Evolutionary conservation across 2,329 filamentous ascomycete species (phyloP).

Genomic region (Colletotrichum lindemuthianum): DNA sequence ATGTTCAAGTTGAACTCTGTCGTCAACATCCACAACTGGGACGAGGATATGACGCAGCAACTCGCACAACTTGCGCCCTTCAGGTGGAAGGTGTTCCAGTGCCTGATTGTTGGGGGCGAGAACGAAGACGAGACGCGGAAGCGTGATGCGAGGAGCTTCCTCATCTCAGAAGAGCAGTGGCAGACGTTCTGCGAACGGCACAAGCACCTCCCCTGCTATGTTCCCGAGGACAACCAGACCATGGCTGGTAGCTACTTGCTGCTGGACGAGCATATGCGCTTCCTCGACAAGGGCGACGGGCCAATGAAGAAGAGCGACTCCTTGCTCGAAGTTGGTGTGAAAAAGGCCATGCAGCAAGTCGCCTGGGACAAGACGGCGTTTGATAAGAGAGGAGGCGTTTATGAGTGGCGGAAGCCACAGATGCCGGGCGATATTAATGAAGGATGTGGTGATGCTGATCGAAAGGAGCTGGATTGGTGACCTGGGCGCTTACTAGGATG

Average conservation of each 20-base stretch:
- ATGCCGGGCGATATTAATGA: neutral
- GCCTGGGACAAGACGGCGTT: conserved; percentile 58
- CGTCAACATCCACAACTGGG: conserved; percentile 57
- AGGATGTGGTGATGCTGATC: neutral
- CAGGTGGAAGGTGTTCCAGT: conserved; percentile 67
- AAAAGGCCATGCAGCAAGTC: conserved; percentile 54
- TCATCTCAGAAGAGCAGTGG: conserved; percentile 59
- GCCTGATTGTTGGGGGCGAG: conserved; percentile 61
- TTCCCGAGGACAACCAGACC: conserved; percentile 59
- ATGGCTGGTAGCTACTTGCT: conserved; percentile 64
- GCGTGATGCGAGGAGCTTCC: conserved; percentile 53
- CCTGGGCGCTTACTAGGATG: no score
- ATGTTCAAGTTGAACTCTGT: conserved; percentile 70
- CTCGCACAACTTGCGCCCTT: conserved; percentile 56
- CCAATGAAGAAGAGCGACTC: conserved; percentile 43
- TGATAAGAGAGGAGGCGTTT: conserved; percentile 55
- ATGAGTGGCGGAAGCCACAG: conserved; percentile 54
- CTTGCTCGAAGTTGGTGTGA: conserved; percentile 59
- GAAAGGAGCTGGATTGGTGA: conserved; percentile 13
- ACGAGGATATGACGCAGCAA: conserved; percentile 58
- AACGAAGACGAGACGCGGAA: conserved; percentile 56
- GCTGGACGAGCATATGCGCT: conserved; percentile 61
- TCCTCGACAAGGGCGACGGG: conserved; percentile 55
- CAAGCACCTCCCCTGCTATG: conserved; percentile 50
- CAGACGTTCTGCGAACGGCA: conserved; percentile 57